Evolutionary conservation across 441 rosid genomes (phyloP).

Genomic region (Corymbia calophylla): DNA sequence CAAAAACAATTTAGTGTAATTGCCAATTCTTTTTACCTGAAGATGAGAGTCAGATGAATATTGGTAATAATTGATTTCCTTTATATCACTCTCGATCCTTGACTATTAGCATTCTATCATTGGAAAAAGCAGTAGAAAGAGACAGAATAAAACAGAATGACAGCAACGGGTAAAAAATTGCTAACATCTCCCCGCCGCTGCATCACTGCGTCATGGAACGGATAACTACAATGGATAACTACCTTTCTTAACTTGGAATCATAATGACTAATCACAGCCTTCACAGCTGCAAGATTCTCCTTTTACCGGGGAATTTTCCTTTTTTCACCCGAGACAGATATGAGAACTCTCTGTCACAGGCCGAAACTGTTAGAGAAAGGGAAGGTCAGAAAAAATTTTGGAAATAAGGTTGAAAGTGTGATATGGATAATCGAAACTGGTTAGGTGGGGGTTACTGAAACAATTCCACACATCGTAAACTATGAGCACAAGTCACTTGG

Average conservation of each 20-base stretch:
- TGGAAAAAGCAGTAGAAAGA: background rate
- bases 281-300: background rate
- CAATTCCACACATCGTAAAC: background rate
- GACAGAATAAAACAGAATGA: background rate
- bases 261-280: background rate
- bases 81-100: background rate
- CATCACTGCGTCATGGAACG: background rate
- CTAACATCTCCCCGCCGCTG: background rate
- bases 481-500: background rate
- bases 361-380: background rate
- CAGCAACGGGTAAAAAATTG: background rate
- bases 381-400: background rate
- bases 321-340: background rate
- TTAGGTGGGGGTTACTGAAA: background rate
- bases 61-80: background rate
- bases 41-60: background rate
- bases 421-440: background rate
- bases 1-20: background rate
- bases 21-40: background rate
- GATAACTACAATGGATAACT: background rate
- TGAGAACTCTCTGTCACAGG: background rate
- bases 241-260: background rate
- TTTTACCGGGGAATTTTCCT: background rate
- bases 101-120: background rate
- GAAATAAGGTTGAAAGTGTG: background rate